Conservation (phyloP, 352 stramenopile species). For the Phytophthora hibernalis region DNA sequence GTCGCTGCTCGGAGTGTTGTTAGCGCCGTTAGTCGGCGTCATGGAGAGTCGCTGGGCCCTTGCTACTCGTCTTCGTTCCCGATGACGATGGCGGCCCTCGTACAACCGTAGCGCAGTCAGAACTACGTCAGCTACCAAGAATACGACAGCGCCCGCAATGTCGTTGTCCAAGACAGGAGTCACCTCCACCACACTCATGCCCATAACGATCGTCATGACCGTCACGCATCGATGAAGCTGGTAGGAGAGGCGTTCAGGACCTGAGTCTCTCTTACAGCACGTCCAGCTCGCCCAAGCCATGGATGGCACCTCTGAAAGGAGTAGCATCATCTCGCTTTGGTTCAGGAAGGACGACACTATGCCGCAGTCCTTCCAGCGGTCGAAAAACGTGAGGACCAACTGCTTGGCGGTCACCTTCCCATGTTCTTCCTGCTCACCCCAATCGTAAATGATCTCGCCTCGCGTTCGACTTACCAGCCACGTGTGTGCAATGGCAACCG, state of each 20-base stretch:
- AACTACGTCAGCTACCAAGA: slow-evolving; percentile 38
- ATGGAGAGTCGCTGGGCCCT: slow-evolving; percentile 19
- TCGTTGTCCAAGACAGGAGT: slow-evolving; percentile 30
- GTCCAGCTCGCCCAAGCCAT: slow-evolving; percentile 44
- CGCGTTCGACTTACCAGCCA: slow-evolving; percentile 34
- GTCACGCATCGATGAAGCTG: slow-evolving; percentile 44
- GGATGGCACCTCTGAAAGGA: slow-evolving; percentile 31
- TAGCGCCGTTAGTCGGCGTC: slow-evolving; percentile 15
- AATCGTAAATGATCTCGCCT: slow-evolving; percentile 32
- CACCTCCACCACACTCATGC: slow-evolving; percentile 33
- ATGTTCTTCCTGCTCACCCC: slow-evolving; percentile 14
- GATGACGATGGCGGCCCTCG: slow-evolving; percentile 20
- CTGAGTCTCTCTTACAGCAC: slow-evolving; percentile 30
- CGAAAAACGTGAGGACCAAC: slow-evolving; percentile 42
- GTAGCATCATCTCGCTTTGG: slow-evolving; percentile 38
- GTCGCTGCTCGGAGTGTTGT: slow-evolving; percentile 4
- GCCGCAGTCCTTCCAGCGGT: slow-evolving; percentile 44
- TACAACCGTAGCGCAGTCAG: slow-evolving; percentile 30
- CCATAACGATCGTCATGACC: slow-evolving; percentile 43
- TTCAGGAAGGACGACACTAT: slow-evolving; percentile 43
- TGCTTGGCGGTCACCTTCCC: slow-evolving; percentile 28
- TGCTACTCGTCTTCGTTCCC: slow-evolving; percentile 17
- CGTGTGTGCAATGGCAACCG: slow-evolving; percentile 32
- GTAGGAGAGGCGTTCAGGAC: slow-evolving; percentile 32
- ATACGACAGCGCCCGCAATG: slow-evolving; percentile 37